Evolutionary conservation across 306 rosid species (phyloP), one percentile per base, ranked within the genome.

Genomic region (Erythrophleum fordii): DNA sequence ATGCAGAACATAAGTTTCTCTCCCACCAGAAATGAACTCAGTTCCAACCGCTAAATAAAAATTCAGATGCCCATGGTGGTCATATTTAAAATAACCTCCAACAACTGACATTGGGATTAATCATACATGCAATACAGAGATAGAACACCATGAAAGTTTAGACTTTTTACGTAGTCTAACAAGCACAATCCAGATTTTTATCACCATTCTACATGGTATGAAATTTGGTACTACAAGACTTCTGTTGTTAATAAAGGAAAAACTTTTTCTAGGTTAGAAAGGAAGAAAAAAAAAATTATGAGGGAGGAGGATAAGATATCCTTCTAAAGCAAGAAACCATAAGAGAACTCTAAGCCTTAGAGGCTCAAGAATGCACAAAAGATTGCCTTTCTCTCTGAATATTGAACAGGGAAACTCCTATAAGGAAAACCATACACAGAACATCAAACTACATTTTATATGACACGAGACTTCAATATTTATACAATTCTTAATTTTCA

Each of bases 401-500:
- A 20, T 11, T 22, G 26, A 39, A 67, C 9, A 5, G 31, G 70
- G 46, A 64, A 67, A 67, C 9, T n/a, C 17, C 31, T 67, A n/a
- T 11, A 7, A 39, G 26, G 39, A 31, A 67, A 37, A 39, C 82
- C 73, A 82, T 87, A 71, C 88, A 89, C 72, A 90, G 25, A 67
- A 37, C 42, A 65, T 90, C 53, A 90, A 92, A 81, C 87, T 16
- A 35, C 41, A 62, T 61, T 53, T 45, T 58, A 73, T 41, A 0
- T 66, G 39, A 17, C 25, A 60, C 5, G n/a, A 78, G 46, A 60
- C 37, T 79, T 60, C 26, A 83, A 62, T 70, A 37, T 29, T 25
- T 39, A 8, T 39, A 28, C n/a, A 69, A 51, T 77, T 82, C 8
- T 28, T 22, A 49, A 12, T 51, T 71, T 60, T 41, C 60, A 42